Base-by-base conservation (phyloP, 179 eudicot genomes). In the Sideroxylon spinosum region DNA sequence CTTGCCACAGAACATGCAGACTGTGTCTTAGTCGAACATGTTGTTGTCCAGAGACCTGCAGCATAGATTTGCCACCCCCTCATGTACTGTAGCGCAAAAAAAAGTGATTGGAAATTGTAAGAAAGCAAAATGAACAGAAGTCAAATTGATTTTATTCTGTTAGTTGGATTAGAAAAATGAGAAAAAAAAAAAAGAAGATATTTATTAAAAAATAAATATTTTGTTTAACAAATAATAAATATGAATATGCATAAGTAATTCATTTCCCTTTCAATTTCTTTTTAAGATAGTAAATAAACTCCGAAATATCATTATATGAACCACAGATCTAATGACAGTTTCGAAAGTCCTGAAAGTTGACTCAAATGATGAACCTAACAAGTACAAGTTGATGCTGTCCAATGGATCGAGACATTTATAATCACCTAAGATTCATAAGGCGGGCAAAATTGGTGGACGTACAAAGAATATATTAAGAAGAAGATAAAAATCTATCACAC, bases 1-100 rank as follows among this genome's bases (percentile, higher is more conserved):
- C 77, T 74, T 32, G n/a, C 55, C 77, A 74, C 77, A 74, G 68
- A 74, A 73, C 52, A 29, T 74, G 77, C 55, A 60, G 20, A 6
- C 29, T 26, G 65, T 20, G 68, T 74, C 68, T 32, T 60, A 37
- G 22, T 59, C 28, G 9, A n/a, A 57, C 20, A 74, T 16, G 32
- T 74, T 19, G 66, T 13, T 74, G 53, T 59, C 77, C 12, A 11
- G n/a, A 9, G 52, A 14, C 25, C 19, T 44, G n/a, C 50, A 37
- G 6, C 52, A 37, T 66, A 14, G 7, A 23, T 68, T 17, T 2
- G 7, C 3, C 37, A 1, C 3, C 37, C 37, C 37, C 37, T 3
- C 3, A 29, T 29, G 37, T 29, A 29, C 37, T 29, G 37, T 29
- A 29, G 37, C 3, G 37, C 3, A 2, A 16, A 32, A 16, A 19